These are phyloP conservation scores for Kwoniella botswanensis DNA, from an alignment of 768 basidiomycete species.

Conservation along the genomic window DNA sequence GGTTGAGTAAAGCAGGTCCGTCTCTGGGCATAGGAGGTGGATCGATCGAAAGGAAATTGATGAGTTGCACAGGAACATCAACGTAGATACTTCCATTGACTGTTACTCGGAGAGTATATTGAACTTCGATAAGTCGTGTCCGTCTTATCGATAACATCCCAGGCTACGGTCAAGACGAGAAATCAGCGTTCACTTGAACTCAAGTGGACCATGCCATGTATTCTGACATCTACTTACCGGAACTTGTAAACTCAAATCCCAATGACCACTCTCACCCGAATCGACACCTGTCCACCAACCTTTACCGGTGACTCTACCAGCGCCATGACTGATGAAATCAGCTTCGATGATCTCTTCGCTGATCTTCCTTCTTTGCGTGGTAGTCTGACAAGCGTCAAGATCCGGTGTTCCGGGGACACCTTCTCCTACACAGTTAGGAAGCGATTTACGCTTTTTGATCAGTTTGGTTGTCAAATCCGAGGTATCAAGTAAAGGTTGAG, in stretches of 20 bases:
- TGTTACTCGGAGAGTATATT: slow-evolving; percentile 72
- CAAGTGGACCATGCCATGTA: too few species aligned
- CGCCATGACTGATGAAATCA: slow-evolving; percentile 64
- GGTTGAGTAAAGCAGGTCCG: slow-evolving; percentile 18
- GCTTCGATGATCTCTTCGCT: slow-evolving; percentile 69
- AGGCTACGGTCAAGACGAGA: slow-evolving; percentile 18
- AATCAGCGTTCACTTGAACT: not conserved
- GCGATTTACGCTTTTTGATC: slow-evolving; percentile 17
- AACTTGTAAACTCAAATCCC: slow-evolving; percentile 71
- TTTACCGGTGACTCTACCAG: slow-evolving; percentile 67
- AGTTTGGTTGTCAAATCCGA: slow-evolving; percentile 25
- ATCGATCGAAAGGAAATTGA: slow-evolving; percentile 85
- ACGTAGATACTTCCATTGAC: slow-evolving; percentile 71
- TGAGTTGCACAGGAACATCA: slow-evolving; percentile 73
- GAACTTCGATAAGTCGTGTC: slow-evolving; percentile 74
- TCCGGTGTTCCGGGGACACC: slow-evolving; percentile 56
- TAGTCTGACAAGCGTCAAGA: slow-evolving; percentile 69
- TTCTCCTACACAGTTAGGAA: slow-evolving; percentile 25
- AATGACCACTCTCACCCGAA: slow-evolving; percentile 67
- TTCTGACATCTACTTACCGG: slow-evolving; percentile 66
- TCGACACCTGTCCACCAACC: slow-evolving; percentile 89
- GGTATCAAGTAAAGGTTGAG: slow-evolving; percentile 61
- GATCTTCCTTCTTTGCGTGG: slow-evolving; percentile 69
- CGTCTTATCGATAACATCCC: slow-evolving; percentile 65
- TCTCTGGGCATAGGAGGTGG: slow-evolving; percentile 66